Conservation (phyloP, 1,139 yeast species). For the Geotrichum europaeum region DNA sequence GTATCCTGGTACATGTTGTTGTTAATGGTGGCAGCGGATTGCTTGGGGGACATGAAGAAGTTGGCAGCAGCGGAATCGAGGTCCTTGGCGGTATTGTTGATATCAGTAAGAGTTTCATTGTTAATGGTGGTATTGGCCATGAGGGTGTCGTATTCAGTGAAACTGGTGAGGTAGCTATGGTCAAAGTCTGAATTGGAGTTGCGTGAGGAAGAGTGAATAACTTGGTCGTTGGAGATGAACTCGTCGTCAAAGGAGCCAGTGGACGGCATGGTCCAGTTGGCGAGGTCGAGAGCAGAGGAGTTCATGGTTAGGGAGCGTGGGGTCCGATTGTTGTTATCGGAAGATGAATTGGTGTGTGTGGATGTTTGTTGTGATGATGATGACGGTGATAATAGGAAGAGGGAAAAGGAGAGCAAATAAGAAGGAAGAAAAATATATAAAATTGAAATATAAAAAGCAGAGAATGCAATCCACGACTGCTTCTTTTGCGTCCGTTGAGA, state of each 20-base stretch:
- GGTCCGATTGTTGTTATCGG: not conserved
- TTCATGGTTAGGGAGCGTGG: conserved; percentile 5
- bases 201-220: conserved; percentile 9
- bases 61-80: conserved; percentile 12
- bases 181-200: conserved; percentile 6
- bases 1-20: conserved; percentile 1
- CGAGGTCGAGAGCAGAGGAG: conserved; percentile 13
- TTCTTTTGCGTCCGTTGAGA: not conserved
- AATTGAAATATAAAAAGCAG: not conserved
- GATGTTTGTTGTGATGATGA: not conserved
- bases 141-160: conserved; percentile 8
- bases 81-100: conserved; percentile 8
- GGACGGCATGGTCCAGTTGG: conserved; percentile 15
- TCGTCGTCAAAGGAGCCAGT: conserved; percentile 14
- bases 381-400: not conserved
- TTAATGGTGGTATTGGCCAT: conserved; percentile 2
- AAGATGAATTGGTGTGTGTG: not conserved
- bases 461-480: not conserved
- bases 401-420: not conserved
- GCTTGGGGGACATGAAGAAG: conserved; percentile 17
- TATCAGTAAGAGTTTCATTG: not conserved
- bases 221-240: conserved; percentile 13
- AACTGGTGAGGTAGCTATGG: conserved; percentile 7
- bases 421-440: not conserved
- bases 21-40: conserved; percentile 11